A percentile compares a stretch with the other conserved stretches of the same genome.
phyloP scores from a whole-genome alignment of 176 grass and related monocot genomes.

The Pontederia crassipes region DNA sequence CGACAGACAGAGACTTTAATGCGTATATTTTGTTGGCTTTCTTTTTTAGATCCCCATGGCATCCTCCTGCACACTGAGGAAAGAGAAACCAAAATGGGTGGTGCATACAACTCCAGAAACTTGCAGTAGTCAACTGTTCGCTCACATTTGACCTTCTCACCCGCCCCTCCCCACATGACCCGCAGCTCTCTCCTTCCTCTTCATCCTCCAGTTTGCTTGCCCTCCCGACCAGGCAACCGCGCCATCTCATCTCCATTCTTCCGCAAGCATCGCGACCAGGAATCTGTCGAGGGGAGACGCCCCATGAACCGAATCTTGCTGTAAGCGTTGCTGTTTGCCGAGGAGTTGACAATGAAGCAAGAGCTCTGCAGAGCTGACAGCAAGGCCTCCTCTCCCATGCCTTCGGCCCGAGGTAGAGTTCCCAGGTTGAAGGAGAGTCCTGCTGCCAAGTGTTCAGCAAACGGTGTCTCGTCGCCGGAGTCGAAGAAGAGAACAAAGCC shows the following conservation, averaged over 20 bases:
- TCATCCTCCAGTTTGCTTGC: not conserved
- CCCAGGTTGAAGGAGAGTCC: slow-evolving; percentile 21
- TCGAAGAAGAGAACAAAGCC: slow-evolving; percentile 4
- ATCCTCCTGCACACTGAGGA: too few relatives aligned
- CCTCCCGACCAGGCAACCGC: not conserved
- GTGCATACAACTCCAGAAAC: too few relatives aligned
- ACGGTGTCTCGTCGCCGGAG: not conserved
- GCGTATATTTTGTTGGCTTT: too few relatives aligned
- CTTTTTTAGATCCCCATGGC: too few relatives aligned
- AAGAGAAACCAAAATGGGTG: not conserved
- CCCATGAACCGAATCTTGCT: not conserved
- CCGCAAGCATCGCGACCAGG: not conserved
- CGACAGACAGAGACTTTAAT: too few relatives aligned
- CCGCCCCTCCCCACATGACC: slow-evolving; percentile 12
- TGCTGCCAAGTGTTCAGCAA: slow-evolving; percentile 17
- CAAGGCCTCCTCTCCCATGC: slow-evolving; percentile 21
- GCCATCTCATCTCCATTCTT: not conserved
- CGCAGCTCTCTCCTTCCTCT: not conserved
- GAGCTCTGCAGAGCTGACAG: slow-evolving; percentile 15
- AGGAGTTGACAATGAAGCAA: slow-evolving; percentile 39
- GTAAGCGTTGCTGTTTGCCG: not conserved
- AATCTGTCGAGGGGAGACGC: not conserved
- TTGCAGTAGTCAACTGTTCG: slow-evolving; percentile 1
- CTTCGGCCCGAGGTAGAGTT: slow-evolving; percentile 9
- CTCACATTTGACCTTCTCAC: too few relatives aligned